Base-by-base conservation (phyloP, 257 asterid genomes). In the Nyctanthes arbortristis region DNA sequence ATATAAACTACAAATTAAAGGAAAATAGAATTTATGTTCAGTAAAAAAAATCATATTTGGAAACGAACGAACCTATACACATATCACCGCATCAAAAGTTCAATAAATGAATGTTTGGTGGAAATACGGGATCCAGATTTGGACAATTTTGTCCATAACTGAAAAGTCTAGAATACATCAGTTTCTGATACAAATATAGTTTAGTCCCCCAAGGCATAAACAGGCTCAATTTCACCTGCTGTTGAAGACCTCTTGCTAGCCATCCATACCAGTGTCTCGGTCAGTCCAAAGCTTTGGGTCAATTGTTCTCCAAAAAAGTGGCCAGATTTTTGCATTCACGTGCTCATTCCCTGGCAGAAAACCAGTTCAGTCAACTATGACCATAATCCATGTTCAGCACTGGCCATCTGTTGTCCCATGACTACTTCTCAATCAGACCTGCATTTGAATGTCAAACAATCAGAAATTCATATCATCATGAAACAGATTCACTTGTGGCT, bases 401-500 rank as follows among this genome's bases (percentile, higher is more conserved):
- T 13, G 13, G 39, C 63, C 3, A 35, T 62, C 37, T 24, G 29
- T 33, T 14, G 28, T 62, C 43, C 54, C 54, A 24, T 28, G 34
- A 18, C 12, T 43, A 14, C 24, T 43, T 43, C 24, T 14, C 54
- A 43, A 43, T 16, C n/a, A 43, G 54, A 14, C n/a, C 54, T 43
- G 54, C 5, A 43, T 20, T 43, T 16, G 24, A n/a, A 14, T 43
- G n/a, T 43, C 24, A 43, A 13, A 4, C 14, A 43, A 74, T 16
- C 54, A 43, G 61, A 43, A 11, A 39, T 36, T 62, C 14, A 39
- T 25, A 66, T 32, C 33, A 75, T 67, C 80, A 73, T 28, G 58
- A 39, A 72, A 65, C 70, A 40, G 77, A 59, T 30, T 59, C 71
- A 55, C 74, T 61, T 63, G 49, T 74, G 73, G 79, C 71, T 30